A percentile compares a stretch with the other conserved stretches of the same genome.
Evolutionary conservation across 2,329 filamentous ascomycete species (phyloP).

Genomic region (Nigrospora sphaerica): DNA sequence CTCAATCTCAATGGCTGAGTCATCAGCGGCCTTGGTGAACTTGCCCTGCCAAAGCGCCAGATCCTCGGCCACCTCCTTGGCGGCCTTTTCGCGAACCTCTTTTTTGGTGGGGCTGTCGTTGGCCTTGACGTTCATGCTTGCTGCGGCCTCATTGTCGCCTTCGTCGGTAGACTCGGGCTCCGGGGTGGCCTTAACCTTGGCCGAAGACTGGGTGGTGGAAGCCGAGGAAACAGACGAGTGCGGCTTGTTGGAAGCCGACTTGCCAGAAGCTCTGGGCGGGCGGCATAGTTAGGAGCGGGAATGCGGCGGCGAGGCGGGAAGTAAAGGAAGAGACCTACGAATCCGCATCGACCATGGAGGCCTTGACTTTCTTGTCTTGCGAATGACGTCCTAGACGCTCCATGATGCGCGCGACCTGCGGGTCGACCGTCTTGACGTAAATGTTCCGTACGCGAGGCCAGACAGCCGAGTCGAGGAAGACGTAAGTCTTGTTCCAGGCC

Average conservation of each 20-base stretch:
- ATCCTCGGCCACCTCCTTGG: slow-evolving; percentile 68
- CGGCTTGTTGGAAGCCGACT: slow-evolving; percentile 31
- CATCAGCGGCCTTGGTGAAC: slow-evolving; percentile 77
- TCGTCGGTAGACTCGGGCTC: slow-evolving; percentile 12
- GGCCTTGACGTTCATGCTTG: slow-evolving; percentile 15
- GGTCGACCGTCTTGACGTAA: slow-evolving; percentile 89
- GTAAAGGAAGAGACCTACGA: slow-evolving; percentile 19
- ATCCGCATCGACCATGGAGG: slow-evolving; percentile 21
- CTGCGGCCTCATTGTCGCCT: slow-evolving; percentile 12
- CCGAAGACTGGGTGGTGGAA: slow-evolving; percentile 17
- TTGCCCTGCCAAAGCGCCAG: slow-evolving; percentile 82
- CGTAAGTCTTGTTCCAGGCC: slow-evolving; percentile 60
- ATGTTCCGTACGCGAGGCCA: slow-evolving; percentile 76
- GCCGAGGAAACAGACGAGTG: slow-evolving; percentile 12
- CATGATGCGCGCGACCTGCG: slow-evolving; percentile 86
- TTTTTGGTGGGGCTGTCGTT: slow-evolving; percentile 36
- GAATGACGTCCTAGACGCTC: slow-evolving; percentile 78
- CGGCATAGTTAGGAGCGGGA: neutral
- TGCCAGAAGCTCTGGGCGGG: slow-evolving; percentile 9
- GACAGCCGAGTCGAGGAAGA: slow-evolving; percentile 68
- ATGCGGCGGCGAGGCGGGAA: neutral
- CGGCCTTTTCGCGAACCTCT: slow-evolving; percentile 49
- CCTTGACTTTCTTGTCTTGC: slow-evolving; percentile 34
- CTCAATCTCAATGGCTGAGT: slow-evolving; percentile 69
- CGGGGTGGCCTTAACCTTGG: slow-evolving; percentile 12